Base-by-base conservation (phyloP, 495 filamentous ascomycete genomes). In the Tuber calosporum region DNA sequence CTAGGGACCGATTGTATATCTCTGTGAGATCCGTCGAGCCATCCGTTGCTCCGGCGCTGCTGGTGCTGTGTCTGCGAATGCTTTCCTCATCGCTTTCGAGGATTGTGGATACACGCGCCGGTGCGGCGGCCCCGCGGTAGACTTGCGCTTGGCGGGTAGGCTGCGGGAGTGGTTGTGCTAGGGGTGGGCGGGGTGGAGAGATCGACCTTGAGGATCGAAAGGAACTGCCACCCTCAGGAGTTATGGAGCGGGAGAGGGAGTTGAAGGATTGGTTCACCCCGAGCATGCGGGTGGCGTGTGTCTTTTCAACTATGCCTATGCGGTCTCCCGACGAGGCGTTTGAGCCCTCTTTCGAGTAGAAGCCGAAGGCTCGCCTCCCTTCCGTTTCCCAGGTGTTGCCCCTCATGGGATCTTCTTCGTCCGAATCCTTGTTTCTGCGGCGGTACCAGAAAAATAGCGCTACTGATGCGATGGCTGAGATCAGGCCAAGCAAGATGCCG, bases 401-500 rank as follows among this genome's bases (percentile, higher is more conserved):
- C 43, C 67, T 75, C 20, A 71, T 38, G 26, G 70, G 58, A 30
- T 53, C 67, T 17, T 77, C 74, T 15, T 74, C 69, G 48, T 75
- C 74, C 20, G 79, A 80, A 41, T 81, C 75, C 22, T 72, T 75
- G 37, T 76, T 85, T 13, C 85, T 86, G 66, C 87, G 84, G 70
- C 82, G 84, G 75, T 90, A 92, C 81, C 86, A 87, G 74, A 89
- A 84, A 79, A 84, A 89, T 38, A 88, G 80, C 3, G 87, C 68
- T 6, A 88, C 75, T 4, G 88, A 79, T 0, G 83, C 80, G 4
- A 89, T 76, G 9, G 89, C 80, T 4, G 88, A 84, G 5, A 87
- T 83, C 4, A 90, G 80, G 1, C 90, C 90, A 34, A 96, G 76
- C 9, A 90, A 90, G 1, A 97, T 74, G 0, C 94, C 93, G n/a